Conservation (phyloP, 495 filamentous ascomycete species). For the Aspergillus bertholletiae region DNA sequence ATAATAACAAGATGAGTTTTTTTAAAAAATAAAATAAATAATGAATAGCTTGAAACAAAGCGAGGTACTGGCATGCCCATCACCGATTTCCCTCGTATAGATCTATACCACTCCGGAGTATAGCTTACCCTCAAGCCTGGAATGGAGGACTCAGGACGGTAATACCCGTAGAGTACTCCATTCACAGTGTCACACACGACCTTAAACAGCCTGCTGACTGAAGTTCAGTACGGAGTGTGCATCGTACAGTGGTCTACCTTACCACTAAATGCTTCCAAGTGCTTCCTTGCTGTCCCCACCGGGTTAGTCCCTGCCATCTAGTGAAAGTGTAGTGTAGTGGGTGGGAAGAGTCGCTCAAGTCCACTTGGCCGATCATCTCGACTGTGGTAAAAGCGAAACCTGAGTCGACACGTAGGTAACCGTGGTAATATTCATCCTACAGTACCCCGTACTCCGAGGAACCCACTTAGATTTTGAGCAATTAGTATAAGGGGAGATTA, state of each 20-base stretch:
- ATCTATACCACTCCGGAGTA: not conserved
- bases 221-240: slow-evolving; percentile 12
- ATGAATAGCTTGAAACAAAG: no score
- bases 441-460: no score
- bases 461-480: no score
- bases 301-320: not conserved
- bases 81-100: not conserved
- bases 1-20: no score
- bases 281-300: slow-evolving; percentile 22
- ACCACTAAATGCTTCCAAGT: slow-evolving; percentile 6
- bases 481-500: no score
- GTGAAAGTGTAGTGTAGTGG: slow-evolving; percentile 9
- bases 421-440: not conserved
- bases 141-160: not conserved
- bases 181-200: not conserved
- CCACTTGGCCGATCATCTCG: slow-evolving; percentile 25
- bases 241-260: slow-evolving; percentile 9
- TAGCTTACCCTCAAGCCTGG: not conserved
- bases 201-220: not conserved
- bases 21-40: no score
- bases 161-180: not conserved
- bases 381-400: slow-evolving; percentile 18
- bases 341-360: slow-evolving; percentile 16
- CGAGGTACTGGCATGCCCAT: no score
- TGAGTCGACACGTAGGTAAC: slow-evolving; percentile 4